These are phyloP conservation scores for Trichoderma aggressivum DNA, from an alignment of 2,329 filamentous ascomycete species.

Conservation along the genomic window DNA sequence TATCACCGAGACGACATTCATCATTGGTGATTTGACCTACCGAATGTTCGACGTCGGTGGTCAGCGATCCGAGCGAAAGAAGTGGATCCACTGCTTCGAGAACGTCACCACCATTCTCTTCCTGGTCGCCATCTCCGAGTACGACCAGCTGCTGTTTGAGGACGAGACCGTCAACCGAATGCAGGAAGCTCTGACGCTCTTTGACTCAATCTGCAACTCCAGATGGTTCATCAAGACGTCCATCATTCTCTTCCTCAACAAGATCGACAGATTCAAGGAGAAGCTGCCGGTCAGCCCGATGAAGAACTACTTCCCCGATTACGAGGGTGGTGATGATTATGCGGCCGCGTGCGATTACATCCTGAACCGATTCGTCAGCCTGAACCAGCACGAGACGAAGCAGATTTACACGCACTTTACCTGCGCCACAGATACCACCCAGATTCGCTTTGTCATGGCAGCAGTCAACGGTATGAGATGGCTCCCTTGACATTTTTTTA, in stretches of 20 bases:
- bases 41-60: slow-evolving; percentile 98
- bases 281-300: slow-evolving; percentile 80
- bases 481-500: not conserved
- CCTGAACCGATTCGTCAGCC: slow-evolving; percentile 93
- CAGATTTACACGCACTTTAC: slow-evolving; percentile 99
- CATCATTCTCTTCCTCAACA: slow-evolving; percentile 86
- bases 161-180: slow-evolving; percentile 96
- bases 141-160: slow-evolving; percentile 93
- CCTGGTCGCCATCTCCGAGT: slow-evolving; percentile 94
- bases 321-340: slow-evolving; percentile 94
- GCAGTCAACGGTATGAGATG: slow-evolving; percentile 85
- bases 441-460: slow-evolving; percentile 99
- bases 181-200: slow-evolving; percentile 83
- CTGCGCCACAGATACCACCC: slow-evolving; percentile 96
- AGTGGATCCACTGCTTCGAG: slow-evolving; percentile 99
- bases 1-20: slow-evolving; percentile 96
- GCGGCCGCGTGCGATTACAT: slow-evolving; percentile 97
- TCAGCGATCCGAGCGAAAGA: slow-evolving; percentile 94
- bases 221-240: slow-evolving; percentile 89
- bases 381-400: slow-evolving; percentile 99
- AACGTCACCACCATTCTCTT: slow-evolving; percentile 97
- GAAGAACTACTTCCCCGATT: slow-evolving; percentile 86
- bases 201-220: slow-evolving; percentile 84
- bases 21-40: slow-evolving; percentile 91
- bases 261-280: slow-evolving; percentile 85